Conservation (phyloP, 2,329 filamentous ascomycete genomes). For the Westerdykella aurantiaca region DNA sequence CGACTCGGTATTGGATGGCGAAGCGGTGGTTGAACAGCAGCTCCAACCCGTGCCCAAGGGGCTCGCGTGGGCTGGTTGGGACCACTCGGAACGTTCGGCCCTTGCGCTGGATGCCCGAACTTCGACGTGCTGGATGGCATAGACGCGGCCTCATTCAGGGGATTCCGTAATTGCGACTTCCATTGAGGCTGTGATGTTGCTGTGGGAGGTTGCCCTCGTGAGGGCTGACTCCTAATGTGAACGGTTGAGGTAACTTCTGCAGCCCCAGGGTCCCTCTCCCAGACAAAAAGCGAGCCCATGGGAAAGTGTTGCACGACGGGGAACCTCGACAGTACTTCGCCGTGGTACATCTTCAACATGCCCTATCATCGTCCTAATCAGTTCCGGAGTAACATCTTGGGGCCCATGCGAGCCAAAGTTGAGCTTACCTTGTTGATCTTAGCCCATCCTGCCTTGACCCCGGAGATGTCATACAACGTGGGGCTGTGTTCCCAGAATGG, state of each 20-base stretch:
- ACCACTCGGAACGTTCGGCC: slow-evolving; percentile 14
- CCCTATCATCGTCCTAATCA: slow-evolving; percentile 48
- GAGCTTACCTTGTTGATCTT: slow-evolving; percentile 70
- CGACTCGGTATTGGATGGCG: too few species aligned
- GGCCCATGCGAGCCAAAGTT: neutral
- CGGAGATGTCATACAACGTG: slow-evolving; percentile 89
- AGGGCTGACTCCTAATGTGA: slow-evolving; percentile 35
- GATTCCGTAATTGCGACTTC: slow-evolving; percentile 20
- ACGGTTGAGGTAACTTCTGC: slow-evolving; percentile 25
- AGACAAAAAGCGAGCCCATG: slow-evolving; percentile 47
- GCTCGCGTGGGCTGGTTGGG: slow-evolving; percentile 31
- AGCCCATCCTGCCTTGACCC: slow-evolving; percentile 82
- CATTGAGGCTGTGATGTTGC: slow-evolving; percentile 8
- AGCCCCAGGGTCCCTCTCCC: slow-evolving; percentile 43
- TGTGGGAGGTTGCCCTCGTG: slow-evolving; percentile 10
- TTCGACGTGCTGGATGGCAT: neutral
- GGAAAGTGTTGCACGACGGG: slow-evolving; percentile 92
- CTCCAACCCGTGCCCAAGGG: slow-evolving; percentile 17
- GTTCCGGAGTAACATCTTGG: neutral
- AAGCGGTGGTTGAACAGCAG: too few species aligned
- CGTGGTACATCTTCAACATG: slow-evolving; percentile 99
- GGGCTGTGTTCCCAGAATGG: slow-evolving; percentile 95
- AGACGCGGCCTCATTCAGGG: slow-evolving; percentile 15
- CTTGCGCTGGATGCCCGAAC: neutral
- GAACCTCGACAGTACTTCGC: slow-evolving; percentile 92